Percentiles rank a stretch among this genome's conserved stretches.
Evolutionary conservation across 1,284 basidiomycete species (phyloP).

Genomic region (Marasmius oreades): DNA sequence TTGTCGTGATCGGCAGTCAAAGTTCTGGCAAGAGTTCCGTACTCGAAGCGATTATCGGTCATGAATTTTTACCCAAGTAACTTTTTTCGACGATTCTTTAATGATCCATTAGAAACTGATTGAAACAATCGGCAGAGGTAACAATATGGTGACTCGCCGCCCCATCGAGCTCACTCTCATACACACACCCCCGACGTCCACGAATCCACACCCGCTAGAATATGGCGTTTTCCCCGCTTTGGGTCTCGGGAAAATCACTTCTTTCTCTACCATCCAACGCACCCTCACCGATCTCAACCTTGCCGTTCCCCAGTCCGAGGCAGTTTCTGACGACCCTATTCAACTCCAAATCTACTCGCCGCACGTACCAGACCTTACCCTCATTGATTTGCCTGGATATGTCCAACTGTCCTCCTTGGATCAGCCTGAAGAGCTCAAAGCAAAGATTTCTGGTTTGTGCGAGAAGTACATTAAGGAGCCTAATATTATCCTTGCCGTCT

Average conservation of each 20-base stretch:
- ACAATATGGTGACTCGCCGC: conserved; percentile 99
- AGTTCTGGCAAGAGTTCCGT: conserved; percentile 98
- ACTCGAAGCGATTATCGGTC: conserved; percentile 95
- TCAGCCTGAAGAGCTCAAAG: conserved; percentile 92
- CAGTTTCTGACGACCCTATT: conserved; percentile 93
- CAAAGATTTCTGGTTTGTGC: conserved; percentile 87
- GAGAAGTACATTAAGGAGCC: conserved; percentile 97
- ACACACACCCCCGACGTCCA: conserved; percentile 67
- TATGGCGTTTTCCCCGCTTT: conserved; percentile 95
- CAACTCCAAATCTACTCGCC: conserved; percentile 96
- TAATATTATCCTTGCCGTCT: conserved; percentile 97
- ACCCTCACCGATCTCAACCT: conserved; percentile 95
- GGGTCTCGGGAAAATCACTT: conserved; percentile 83
- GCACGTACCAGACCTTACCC: conserved; percentile 92
- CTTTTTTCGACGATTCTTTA: neutral
- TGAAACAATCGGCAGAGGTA: conserved; percentile 57
- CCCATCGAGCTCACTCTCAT: conserved; percentile 98
- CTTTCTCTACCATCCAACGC: conserved; percentile 89
- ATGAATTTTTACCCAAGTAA: conserved; percentile 97
- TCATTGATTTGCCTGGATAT: conserved; percentile 98
- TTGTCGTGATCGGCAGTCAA: conserved; percentile 98
- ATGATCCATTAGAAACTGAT: conserved; percentile 9
- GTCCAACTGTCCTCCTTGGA: conserved; percentile 95
- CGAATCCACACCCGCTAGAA: conserved; percentile 64
- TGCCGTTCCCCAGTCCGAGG: conserved; percentile 84